Evolutionary conservation across 2,329 filamentous ascomycete genomes (phyloP), one percentile per base, ranked within the genome.

Genomic region (Verticillium longisporum): DNA sequence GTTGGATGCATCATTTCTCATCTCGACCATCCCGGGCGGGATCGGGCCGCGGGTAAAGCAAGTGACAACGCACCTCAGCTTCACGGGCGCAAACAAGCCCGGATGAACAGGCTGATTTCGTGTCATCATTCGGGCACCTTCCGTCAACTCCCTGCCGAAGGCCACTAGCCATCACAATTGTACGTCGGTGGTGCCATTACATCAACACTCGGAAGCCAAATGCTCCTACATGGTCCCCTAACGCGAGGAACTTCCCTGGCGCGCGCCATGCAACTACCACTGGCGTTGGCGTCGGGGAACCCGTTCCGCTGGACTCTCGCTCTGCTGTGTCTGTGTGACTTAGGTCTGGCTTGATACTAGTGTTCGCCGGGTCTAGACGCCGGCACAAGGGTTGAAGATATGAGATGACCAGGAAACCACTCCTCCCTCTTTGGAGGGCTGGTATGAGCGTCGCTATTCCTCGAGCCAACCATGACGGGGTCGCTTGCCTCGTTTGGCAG

Each of bases 211-310:
- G 34, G 34, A 36, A 13, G 34, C 4, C 34, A 36, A 26, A 26
- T 26, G 26, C 26, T 26, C 26, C 26, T 26, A 26, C 4, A 26
- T 26, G 26, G 26, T 26, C 26, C 26, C 26, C 3, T 26, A 26
- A 3, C 26, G 26, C 26, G 26, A 26, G 26, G 26, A 26, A 26
- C 26, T 26, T 26, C 4, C 26, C 26, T 26, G 26, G 26, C 26
- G 59, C 32, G 58, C 61, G 55, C 18, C 18, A 61, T 61, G 62
- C 61, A 58, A 62, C 61, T 18, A 32, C 31, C 50, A 62, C n/a
- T 50, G 18, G 45, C 53, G 18, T 41, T 56, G 41, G 57, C 32
- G 15, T 61, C 59, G 59, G 61, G 58, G 61, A 62, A 59, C 55
- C 26, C 58, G 50, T 61, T 62, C 61, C 58, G 61, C 61, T 33